A percentile compares a stretch with the other conserved stretches of the same genome.
Evolutionary conservation across 441 rosid genomes (phyloP).

Genomic region (Melastoma candidum): DNA sequence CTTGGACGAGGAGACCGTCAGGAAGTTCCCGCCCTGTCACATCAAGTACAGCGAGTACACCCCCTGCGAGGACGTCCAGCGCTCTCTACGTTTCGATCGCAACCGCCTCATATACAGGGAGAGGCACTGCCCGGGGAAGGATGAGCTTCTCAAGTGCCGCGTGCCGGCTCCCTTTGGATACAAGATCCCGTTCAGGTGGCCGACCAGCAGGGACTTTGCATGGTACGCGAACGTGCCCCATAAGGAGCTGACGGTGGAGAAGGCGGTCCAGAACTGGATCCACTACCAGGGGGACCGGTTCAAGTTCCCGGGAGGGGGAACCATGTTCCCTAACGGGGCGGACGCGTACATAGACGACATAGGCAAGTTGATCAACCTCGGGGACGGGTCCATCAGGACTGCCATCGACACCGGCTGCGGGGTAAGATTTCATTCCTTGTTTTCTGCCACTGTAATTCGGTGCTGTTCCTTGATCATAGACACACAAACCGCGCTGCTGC

Average conservation of each 20-base stretch:
- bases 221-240: slow-evolving; percentile 89
- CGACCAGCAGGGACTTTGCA: slow-evolving; percentile 50
- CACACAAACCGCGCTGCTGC: too few species aligned
- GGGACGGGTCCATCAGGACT: slow-evolving; percentile 65
- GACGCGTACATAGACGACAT: slow-evolving; percentile 67
- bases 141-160: slow-evolving; percentile 46
- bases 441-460: too few species aligned
- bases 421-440: too few species aligned
- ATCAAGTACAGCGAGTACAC: slow-evolving; percentile 48
- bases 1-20: slow-evolving; percentile 1
- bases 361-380: slow-evolving; percentile 50
- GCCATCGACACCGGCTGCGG: slow-evolving; percentile 86
- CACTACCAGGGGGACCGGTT: slow-evolving; percentile 56
- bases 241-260: slow-evolving; percentile 76
- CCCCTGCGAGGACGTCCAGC: slow-evolving; percentile 54
- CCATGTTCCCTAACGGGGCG: slow-evolving; percentile 87
- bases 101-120: slow-evolving; percentile 48
- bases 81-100: slow-evolving; percentile 48
- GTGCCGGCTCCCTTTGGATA: slow-evolving; percentile 78
- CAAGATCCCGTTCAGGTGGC: slow-evolving; percentile 68
- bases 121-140: slow-evolving; percentile 68
- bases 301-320: slow-evolving; percentile 83
- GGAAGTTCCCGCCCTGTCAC: slow-evolving; percentile 36
- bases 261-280: slow-evolving; percentile 88
- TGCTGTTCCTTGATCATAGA: too few species aligned